Evolutionary conservation across 2,329 filamentous ascomycete genomes (phyloP), one percentile per base, ranked within the genome.

Genomic region (Sclerotinia nivalis): DNA sequence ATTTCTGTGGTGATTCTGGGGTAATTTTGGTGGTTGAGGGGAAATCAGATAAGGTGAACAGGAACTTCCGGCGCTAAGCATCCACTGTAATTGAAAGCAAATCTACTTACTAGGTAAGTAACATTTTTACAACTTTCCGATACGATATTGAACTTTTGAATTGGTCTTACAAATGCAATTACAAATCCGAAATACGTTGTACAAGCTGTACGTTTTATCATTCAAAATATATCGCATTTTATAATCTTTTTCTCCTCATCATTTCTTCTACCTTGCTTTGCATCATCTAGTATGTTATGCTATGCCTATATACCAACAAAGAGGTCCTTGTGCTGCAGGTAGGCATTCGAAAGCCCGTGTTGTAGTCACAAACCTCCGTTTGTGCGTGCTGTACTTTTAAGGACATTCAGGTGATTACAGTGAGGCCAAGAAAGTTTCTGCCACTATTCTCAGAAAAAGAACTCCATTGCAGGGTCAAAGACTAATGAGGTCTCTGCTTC

Each of bases 331-430:
- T 20, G 65, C 52, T 20, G 28, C 28, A n/a, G 50, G 43, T 18
- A 28, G 54, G 25, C 28, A 25, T 58, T 37, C 40, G 22, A 58
- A 58, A 58, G 28, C 54, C 31, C 61, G 31, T n/a, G 37, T 40
- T 65, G 61, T 37, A 43, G 61, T 66, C 49, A 45, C n/a, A 55
- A 49, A 22, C 37, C 6, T 22, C 61, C 61, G 13, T 22, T 54
- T 52, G 60, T n/a, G 22, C 34, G 15, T 20, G 45, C 37, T 65
- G 49, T 34, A 40, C 49, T 10, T 65, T 34, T n/a, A 54, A 54
- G 12, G 37, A 40, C 4, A n/a, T 52, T 40, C 22, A 43, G 40
- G 22, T n/a, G 49, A 54, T 65, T 54, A 54, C 37, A 65, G 61
- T 8, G 49, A 54, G 61, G 45, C 49, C 22, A 61, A 13, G 20